phyloP scores from a whole-genome alignment of 345 rosid genomes.

The Triadica sebifera region DNA sequence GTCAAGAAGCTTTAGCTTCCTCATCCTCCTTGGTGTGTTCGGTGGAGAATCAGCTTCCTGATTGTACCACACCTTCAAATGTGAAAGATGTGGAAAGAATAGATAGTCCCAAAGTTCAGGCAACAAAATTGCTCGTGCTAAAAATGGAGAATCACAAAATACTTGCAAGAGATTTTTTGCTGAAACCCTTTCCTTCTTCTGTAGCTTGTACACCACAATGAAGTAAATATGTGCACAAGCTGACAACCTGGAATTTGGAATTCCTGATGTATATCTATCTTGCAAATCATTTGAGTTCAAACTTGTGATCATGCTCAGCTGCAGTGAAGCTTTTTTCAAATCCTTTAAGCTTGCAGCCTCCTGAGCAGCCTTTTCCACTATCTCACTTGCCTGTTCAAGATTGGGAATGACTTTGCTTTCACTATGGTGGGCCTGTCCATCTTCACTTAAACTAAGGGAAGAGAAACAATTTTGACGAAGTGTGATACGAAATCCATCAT shows the following conservation, averaged over 20 bases:
- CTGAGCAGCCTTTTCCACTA: constrained; percentile 45
- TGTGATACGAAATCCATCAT: constrained; percentile 34
- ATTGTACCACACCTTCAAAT: constrained; percentile 50
- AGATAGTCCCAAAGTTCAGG: constrained; percentile 57
- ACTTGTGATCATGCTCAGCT: constrained; percentile 51
- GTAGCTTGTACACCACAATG: constrained; percentile 52
- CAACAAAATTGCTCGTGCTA: constrained; percentile 47
- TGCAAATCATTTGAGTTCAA: constrained; percentile 42
- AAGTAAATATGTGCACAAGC: constrained; percentile 63
- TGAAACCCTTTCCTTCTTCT: constrained; percentile 54
- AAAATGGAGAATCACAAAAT: constrained; percentile 54
- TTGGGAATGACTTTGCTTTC: constrained; percentile 46
- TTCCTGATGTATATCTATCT: constrained; percentile 46
- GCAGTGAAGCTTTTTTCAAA: constrained; percentile 53
- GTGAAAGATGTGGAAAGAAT: constrained; percentile 65
- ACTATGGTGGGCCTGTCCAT: constrained; percentile 17
- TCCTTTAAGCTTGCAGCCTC: constrained; percentile 40
- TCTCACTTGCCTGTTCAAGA: constrained; percentile 49
- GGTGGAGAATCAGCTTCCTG: constrained; percentile 50
- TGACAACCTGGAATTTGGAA: constrained; percentile 48
- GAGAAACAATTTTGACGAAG: constrained; percentile 47
- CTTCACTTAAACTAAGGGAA: constrained; percentile 29
- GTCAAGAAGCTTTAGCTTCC: constrained; percentile 52
- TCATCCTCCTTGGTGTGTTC: constrained; percentile 29
- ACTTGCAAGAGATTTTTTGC: constrained; percentile 62